Evolutionary conservation across 257 asterid genomes (phyloP), one percentile per base, ranked within the genome.

Genomic region (Jacaranda copaia): DNA sequence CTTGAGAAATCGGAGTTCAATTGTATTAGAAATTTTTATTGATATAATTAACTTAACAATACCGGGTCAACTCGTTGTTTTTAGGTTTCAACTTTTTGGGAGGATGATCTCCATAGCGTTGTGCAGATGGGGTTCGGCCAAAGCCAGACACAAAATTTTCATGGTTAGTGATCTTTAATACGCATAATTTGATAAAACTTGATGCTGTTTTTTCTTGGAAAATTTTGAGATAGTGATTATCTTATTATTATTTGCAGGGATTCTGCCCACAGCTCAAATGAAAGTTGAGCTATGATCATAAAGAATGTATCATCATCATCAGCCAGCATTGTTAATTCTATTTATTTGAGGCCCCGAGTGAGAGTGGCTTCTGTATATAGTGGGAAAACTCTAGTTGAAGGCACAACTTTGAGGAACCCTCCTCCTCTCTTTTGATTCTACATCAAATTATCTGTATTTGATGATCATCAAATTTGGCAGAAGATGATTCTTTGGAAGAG

Each of bases 361-460:
- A 87, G 96, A 86, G 97, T 87, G 97, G 98, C 96, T 86, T 91
- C 90, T 87, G 97, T 89, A 87, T 52, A 89, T 91, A 88, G 58
- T 74, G 75, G 80, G 75, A 71, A 60, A 52, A 78, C 73, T 64
- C 82, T 66, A 51, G 69, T 71, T 76, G 68, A 84, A 68, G 70
- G 32, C 32, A 25, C 32, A 25, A 25, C 1, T 25, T 25, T 25
- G 32, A 25, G 32, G 32, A 25, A 25, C 32, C 32, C 32, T 25
- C 32, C 32, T 25, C 32, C 67, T 51, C 52, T 4, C 81, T 46
- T 16, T 60, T 32, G 67, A 52, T 61, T 73, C 77, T 61, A 43
- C 42, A 39, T 25, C 32, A 25, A 25, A 25, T 25, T 25, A 25
- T 80, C 72, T 75, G 55, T 58, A 69, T 77, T 48, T 52, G 79